These are phyloP conservation scores for Entomophthora muscae DNA, from an alignment of 371 early-diverging fungal genomes.

Conservation along the genomic window DNA sequence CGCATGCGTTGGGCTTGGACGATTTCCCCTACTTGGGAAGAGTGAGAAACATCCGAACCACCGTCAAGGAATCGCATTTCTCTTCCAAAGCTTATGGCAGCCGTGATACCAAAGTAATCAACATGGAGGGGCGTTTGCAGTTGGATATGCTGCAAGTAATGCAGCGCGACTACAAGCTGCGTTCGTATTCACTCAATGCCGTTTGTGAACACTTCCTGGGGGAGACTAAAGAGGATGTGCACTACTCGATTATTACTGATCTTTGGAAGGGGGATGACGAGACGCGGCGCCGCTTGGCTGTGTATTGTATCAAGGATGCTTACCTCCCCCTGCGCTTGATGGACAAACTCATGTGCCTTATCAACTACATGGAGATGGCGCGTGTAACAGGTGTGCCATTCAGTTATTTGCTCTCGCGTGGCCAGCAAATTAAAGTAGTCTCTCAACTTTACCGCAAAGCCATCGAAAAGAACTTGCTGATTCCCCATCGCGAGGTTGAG, in stretches of 20 bases:
- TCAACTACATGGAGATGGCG: slow-evolving; percentile 98
- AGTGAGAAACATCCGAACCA: slow-evolving; percentile 38
- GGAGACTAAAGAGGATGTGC: slow-evolving; percentile 99
- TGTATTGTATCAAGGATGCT: slow-evolving; percentile 99
- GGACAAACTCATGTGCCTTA: slow-evolving; percentile 93
- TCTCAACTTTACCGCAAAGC: slow-evolving; percentile 94
- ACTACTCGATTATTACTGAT: slow-evolving; percentile 94
- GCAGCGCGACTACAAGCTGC: slow-evolving; percentile 92
- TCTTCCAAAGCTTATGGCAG: slow-evolving; percentile 88
- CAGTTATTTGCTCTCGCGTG: slow-evolving; percentile 89
- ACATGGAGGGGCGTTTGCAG: slow-evolving; percentile 89
- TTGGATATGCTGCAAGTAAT: slow-evolving; percentile 94
- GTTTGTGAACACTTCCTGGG: slow-evolving; percentile 95
- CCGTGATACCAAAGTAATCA: slow-evolving; percentile 73
- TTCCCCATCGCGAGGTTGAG: slow-evolving; percentile 78
- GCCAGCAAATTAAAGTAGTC: slow-evolving; percentile 96
- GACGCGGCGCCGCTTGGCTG: slow-evolving; percentile 91
- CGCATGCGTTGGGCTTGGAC: slow-evolving; percentile 50
- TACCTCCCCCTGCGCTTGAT: slow-evolving; percentile 91
- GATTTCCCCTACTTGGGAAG: slow-evolving; percentile 81
- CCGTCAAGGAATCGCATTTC: slow-evolving; percentile 70
- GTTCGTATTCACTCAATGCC: slow-evolving; percentile 95
- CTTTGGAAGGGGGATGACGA: slow-evolving; percentile 91
- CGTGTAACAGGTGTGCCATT: slow-evolving; percentile 97
- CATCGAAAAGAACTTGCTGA: slow-evolving; percentile 60